Conservation (phyloP, 1,284 basidiomycete genomes). For the Volvariella volvacea region DNA sequence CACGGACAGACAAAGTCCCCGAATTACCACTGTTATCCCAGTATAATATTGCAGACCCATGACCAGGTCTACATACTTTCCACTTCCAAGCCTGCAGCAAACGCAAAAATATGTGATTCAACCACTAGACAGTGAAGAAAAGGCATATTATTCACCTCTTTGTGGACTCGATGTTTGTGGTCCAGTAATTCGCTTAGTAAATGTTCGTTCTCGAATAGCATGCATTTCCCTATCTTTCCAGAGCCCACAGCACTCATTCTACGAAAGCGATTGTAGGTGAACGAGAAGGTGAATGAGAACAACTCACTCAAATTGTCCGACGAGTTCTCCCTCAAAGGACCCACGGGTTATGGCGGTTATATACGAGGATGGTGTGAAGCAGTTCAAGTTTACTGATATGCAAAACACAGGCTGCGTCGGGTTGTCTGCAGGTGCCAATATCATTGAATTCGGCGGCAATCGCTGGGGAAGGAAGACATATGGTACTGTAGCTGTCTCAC, state of each 20-base stretch:
- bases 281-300: no score
- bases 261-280: no score
- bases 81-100: slow-evolving; percentile 26
- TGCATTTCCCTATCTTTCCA: not conserved
- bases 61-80: slow-evolving; percentile 20
- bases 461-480: slow-evolving; percentile 30
- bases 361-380: slow-evolving; percentile 33
- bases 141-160: no score
- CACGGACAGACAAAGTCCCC: not conserved
- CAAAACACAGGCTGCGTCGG: slow-evolving; percentile 15
- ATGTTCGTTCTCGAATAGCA: slow-evolving; percentile 23
- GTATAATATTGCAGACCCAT: slow-evolving; percentile 11
- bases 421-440: slow-evolving; percentile 23
- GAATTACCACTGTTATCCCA: slow-evolving; percentile 26
- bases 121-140: no score
- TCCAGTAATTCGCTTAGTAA: slow-evolving; percentile 27
- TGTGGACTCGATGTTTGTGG: no score
- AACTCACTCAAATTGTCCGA: slow-evolving; percentile 37
- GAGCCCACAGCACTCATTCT: no score
- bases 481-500: slow-evolving; percentile 19
- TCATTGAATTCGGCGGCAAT: slow-evolving; percentile 27
- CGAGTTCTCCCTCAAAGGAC: slow-evolving; percentile 28
- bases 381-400: slow-evolving; percentile 34
- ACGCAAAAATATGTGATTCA: slow-evolving; percentile 1
- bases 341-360: slow-evolving; percentile 28